Conservation (phyloP, 257 asterid species). For the Nicotiana tabacum region DNA sequence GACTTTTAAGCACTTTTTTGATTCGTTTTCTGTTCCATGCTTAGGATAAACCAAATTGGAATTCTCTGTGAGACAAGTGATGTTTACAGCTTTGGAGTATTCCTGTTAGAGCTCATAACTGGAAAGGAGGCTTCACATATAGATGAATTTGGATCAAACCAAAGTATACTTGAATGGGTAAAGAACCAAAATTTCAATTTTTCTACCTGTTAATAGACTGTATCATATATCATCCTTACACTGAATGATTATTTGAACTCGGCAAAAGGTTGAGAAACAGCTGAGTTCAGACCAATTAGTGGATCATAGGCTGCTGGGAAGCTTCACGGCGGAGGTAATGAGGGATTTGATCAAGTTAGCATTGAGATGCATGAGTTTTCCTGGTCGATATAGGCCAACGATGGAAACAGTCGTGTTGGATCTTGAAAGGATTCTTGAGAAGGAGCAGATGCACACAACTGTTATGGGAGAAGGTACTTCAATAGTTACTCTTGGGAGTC, state of each 20-base stretch:
- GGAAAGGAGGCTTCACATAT: slow-evolving; percentile 45
- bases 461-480: slow-evolving; percentile 56
- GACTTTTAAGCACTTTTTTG: not conserved
- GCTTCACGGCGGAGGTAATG: slow-evolving; percentile 64
- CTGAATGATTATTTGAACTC: not conserved
- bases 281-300: slow-evolving; percentile 31
- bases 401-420: slow-evolving; percentile 45
- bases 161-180: slow-evolving; percentile 50
- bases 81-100: slow-evolving; percentile 67
- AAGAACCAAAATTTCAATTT: not conserved
- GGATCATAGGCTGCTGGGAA: slow-evolving; percentile 44
- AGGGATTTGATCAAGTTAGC: slow-evolving; percentile 44
- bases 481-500: slow-evolving; percentile 60
- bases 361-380: slow-evolving; percentile 45
- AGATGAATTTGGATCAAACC: slow-evolving; percentile 39
- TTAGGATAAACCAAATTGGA: slow-evolving; percentile 35
- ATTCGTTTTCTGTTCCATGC: not conserved
- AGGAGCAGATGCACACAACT: slow-evolving; percentile 57
- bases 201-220: not conserved
- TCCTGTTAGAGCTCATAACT: slow-evolving; percentile 61
- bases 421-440: slow-evolving; percentile 56
- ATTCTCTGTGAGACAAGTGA: slow-evolving; percentile 36
- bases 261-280: slow-evolving; percentile 36
- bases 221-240: not conserved
- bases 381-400: slow-evolving; percentile 42